These are phyloP conservation scores for Elymus sibiricus DNA, from an alignment of 176 grass and related monocot genomes.

Conservation along the genomic window DNA sequence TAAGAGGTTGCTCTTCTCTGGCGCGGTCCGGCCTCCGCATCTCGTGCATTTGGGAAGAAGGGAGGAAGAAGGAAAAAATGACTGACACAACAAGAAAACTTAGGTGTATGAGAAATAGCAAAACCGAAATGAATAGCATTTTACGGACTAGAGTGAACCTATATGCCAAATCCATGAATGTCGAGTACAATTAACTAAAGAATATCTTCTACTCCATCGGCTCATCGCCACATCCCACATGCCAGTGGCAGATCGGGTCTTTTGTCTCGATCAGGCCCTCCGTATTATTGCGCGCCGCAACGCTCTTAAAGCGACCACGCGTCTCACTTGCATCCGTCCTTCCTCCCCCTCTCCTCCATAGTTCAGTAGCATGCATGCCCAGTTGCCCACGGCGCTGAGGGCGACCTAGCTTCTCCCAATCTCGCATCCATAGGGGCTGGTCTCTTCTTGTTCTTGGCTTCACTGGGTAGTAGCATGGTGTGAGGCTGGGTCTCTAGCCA, in stretches of 20 bases:
- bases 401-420: not conserved
- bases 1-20: too few species aligned
- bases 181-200: too few species aligned
- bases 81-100: too few species aligned
- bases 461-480: not conserved
- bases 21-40: too few species aligned
- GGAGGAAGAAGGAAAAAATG: too few species aligned
- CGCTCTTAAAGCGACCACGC: slow-evolving; percentile 7
- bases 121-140: too few species aligned
- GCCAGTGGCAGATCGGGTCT: slow-evolving; percentile 1
- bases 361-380: not conserved
- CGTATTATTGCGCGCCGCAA: not conserved
- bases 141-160: too few species aligned
- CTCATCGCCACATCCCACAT: not conserved
- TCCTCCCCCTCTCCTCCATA: not conserved
- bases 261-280: slow-evolving; percentile 13
- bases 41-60: too few species aligned
- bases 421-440: not conserved
- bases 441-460: not conserved
- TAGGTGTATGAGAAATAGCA: too few species aligned
- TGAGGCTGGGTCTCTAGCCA: not conserved
- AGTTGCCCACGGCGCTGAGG: not conserved
- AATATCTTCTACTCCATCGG: not conserved
- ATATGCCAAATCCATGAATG: too few species aligned
- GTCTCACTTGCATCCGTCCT: not conserved